A percentile compares a stretch with the other conserved stretches of the same genome.
Evolutionary conservation across 176 grass and related monocot genomes (phyloP).

Genomic region (Cenchrus fungigraminus): DNA sequence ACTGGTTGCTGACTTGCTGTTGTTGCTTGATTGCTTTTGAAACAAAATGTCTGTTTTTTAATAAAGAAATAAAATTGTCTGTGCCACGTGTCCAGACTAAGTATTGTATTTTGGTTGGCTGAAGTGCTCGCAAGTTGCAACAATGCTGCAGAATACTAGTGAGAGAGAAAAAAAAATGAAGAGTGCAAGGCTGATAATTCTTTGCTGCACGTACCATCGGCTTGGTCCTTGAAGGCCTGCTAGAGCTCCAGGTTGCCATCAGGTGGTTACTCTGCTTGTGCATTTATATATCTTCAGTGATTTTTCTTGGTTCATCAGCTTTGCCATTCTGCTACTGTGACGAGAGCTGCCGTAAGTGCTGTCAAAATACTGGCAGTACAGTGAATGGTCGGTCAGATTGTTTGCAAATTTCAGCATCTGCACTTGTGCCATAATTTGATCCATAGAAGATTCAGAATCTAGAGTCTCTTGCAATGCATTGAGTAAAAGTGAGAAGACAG

Average conservation of each 20-base stretch:
- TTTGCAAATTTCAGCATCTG: background rate
- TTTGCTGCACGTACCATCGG: too few species aligned
- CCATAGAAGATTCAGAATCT: background rate
- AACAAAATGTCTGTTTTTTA: background rate
- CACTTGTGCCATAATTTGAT: background rate
- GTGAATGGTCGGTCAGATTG: slow-evolving; percentile 36
- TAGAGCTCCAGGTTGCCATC: background rate
- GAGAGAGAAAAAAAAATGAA: background rate
- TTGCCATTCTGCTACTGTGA: slow-evolving; percentile 31
- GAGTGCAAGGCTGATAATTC: background rate
- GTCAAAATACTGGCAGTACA: slow-evolving; percentile 29
- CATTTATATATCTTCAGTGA: background rate
- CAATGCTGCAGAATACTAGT: background rate
- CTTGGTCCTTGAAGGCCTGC: background rate
- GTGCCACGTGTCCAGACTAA: background rate
- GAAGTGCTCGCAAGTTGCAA: background rate
- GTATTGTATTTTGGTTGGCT: background rate
- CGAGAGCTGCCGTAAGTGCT: slow-evolving; percentile 6
- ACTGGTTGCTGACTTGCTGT: background rate
- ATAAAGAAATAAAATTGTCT: background rate
- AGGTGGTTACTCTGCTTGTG: background rate
- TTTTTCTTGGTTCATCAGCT: slow-evolving; percentile 24
- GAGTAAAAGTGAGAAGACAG: background rate
- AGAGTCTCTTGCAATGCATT: slow-evolving; percentile 9
- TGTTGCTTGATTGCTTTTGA: background rate